These are phyloP conservation scores for Amylocystis lapponica DNA, from an alignment of 768 basidiomycete species.

Conservation along the genomic window DNA sequence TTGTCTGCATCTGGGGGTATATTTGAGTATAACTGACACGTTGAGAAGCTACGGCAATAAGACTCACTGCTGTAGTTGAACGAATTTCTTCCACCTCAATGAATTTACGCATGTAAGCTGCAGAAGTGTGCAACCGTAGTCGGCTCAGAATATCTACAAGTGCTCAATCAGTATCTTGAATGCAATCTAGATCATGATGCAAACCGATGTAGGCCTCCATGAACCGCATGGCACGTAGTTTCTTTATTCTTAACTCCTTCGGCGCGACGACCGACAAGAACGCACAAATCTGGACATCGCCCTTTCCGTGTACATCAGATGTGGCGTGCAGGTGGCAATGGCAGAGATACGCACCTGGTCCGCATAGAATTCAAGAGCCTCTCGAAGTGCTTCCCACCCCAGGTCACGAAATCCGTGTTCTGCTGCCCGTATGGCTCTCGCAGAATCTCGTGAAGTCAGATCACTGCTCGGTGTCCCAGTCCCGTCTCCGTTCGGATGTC, in stretches of 20 bases:
- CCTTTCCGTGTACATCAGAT: too few relatives aligned
- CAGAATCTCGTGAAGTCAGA: slow-evolving; percentile 51
- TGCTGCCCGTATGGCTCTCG: slow-evolving; percentile 51
- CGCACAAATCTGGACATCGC: slow-evolving; percentile 77
- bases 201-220: slow-evolving; percentile 71
- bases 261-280: slow-evolving; percentile 61
- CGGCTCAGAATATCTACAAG: slow-evolving; percentile 56
- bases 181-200: slow-evolving; percentile 12
- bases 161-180: slow-evolving; percentile 1
- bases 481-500: slow-evolving; percentile 9
- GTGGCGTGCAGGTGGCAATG: too few relatives aligned
- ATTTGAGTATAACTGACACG: neutral
- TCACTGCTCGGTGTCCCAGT: slow-evolving; percentile 20
- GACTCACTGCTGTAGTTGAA: slow-evolving; percentile 46
- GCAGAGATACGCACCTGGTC: slow-evolving; percentile 59
- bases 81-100: slow-evolving; percentile 45
- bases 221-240: slow-evolving; percentile 42
- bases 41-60: neutral
- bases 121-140: slow-evolving; percentile 54
- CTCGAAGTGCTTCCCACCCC: slow-evolving; percentile 50
- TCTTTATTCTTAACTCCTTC: slow-evolving; percentile 47
- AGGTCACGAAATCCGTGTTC: slow-evolving; percentile 32
- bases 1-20: slow-evolving; percentile 57
- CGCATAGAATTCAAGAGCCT: slow-evolving; percentile 40
- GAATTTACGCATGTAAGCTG: slow-evolving; percentile 73